These are phyloP conservation scores for Striga hermonthica DNA, from an alignment of 305 asterid genomes.

Conservation along the genomic window DNA sequence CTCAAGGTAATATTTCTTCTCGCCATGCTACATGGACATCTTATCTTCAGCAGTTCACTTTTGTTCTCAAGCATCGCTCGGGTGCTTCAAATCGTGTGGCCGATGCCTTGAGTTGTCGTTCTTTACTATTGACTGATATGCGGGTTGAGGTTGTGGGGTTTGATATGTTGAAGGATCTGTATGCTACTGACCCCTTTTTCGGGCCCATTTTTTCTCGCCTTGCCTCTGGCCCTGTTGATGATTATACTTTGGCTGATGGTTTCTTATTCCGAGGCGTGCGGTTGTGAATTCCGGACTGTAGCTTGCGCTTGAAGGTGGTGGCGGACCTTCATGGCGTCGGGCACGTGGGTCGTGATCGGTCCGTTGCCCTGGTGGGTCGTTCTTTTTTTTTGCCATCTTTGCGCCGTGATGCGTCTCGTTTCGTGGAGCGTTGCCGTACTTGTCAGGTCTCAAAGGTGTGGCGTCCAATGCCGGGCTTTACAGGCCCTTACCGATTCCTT, in stretches of 20 bases:
- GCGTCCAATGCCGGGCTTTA: background rate
- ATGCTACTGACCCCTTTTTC: too few relatives aligned
- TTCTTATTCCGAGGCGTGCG: background rate
- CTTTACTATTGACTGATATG: background rate
- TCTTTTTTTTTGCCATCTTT: background rate
- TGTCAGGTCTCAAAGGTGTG: background rate
- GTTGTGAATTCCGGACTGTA: background rate
- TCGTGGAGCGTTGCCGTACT: background rate
- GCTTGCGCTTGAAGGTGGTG: background rate
- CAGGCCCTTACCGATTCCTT: too few relatives aligned
- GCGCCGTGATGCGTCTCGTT: background rate
- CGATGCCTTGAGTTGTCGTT: background rate
- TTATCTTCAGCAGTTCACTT: background rate
- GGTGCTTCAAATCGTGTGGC: background rate
- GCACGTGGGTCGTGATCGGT: background rate
- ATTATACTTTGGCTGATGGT: too few relatives aligned
- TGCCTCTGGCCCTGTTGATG: too few relatives aligned
- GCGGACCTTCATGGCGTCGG: background rate
- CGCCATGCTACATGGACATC: background rate
- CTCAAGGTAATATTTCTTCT: background rate
- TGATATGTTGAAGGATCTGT: background rate
- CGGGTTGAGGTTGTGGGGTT: background rate
- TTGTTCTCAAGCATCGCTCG: background rate
- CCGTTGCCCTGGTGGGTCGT: background rate
- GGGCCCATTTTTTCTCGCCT: too few relatives aligned